Conservation (phyloP, 352 stramenopile species). For the Phytophthora litchii region DNA sequence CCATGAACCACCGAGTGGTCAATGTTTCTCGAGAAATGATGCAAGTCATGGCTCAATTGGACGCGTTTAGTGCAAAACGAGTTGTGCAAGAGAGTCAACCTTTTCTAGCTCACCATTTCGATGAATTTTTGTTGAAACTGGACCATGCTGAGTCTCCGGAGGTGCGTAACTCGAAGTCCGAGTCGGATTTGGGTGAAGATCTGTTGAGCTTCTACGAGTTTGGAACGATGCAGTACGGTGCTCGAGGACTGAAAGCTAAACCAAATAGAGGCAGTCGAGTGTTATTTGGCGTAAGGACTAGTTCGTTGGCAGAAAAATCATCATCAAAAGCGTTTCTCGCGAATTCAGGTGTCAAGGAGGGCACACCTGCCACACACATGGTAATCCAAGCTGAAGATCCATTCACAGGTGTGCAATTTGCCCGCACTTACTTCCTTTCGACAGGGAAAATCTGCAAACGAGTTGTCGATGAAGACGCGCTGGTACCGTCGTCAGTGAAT, state of each 20-base stretch:
- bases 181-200: conserved; percentile 69
- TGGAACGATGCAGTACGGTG: conserved; percentile 67
- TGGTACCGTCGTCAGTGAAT: conserved; percentile 40
- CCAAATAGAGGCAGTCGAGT: conserved; percentile 55
- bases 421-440: conserved; percentile 72
- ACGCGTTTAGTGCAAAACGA: conserved; percentile 60
- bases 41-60: conserved; percentile 48
- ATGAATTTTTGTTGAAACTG: conserved; percentile 71
- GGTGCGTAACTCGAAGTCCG: conserved; percentile 42
- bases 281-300: conserved; percentile 64
- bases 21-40: conserved; percentile 54
- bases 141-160: conserved; percentile 64
- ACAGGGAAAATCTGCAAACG: conserved; percentile 54
- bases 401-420: conserved; percentile 67
- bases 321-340: conserved; percentile 43
- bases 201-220: conserved; percentile 84
- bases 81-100: conserved; percentile 58
- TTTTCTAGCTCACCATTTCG: conserved; percentile 61
- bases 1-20: conserved; percentile 72
- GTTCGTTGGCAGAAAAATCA: conserved; percentile 30
- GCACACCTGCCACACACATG: conserved; percentile 61
- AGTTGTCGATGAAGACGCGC: conserved; percentile 67
- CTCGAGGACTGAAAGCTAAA: conserved; percentile 38
- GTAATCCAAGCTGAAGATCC: conserved; percentile 73
- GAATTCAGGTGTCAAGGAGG: conserved; percentile 31